phyloP scores from a whole-genome alignment of 768 basidiomycete species.

The Psilocybe cubensis region DNA sequence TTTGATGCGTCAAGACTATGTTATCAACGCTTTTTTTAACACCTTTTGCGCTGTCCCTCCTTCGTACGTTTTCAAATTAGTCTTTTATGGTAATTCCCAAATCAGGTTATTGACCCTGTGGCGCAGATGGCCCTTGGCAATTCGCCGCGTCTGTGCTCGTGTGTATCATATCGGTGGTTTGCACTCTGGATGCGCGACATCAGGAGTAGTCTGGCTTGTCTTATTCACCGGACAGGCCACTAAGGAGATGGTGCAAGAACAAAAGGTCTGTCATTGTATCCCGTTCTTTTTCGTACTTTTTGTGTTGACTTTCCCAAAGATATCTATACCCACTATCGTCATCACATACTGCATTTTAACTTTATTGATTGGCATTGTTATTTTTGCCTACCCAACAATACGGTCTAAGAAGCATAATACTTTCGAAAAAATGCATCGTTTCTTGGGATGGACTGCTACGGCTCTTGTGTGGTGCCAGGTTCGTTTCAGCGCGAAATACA shows the following conservation, averaged over 20 bases:
- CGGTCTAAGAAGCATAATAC: conserved; percentile 51
- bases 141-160: conserved; percentile 55
- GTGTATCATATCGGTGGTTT: conserved; percentile 66
- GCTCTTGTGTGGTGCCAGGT: conserved; percentile 60
- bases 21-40: conserved; percentile 61
- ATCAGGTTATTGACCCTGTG: conserved; percentile 5
- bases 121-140: conserved; percentile 54
- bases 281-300: not conserved
- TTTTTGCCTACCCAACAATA: conserved; percentile 54
- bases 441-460: conserved; percentile 57
- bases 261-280: conserved; percentile 30
- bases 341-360: conserved; percentile 55
- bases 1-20: conserved; percentile 58
- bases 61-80: conserved; percentile 44
- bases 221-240: conserved; percentile 56
- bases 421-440: conserved; percentile 60
- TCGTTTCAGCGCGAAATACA: conserved; percentile 9
- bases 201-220: conserved; percentile 56
- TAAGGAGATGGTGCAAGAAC: conserved; percentile 43
- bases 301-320: conserved; percentile 27
- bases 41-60: conserved; percentile 51
- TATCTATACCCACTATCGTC: conserved; percentile 49
- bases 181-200: conserved; percentile 61
- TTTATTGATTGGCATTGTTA: conserved; percentile 49
- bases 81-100: not conserved